Conservation (phyloP, 2,329 filamentous ascomycete genomes). For the Fusarium pilosicola region DNA sequence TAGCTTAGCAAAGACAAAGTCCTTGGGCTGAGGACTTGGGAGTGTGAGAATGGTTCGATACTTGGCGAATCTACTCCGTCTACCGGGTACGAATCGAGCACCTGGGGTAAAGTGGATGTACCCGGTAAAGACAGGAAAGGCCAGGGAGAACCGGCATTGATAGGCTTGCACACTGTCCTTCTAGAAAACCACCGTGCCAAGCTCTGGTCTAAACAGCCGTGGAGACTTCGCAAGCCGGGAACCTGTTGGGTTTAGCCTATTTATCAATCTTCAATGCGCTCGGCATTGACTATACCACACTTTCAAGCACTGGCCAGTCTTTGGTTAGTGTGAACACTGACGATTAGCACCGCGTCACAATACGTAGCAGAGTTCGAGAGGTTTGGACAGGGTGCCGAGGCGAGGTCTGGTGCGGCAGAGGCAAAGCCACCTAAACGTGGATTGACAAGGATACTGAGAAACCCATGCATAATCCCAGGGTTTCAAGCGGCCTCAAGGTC, state of each 20-base stretch:
- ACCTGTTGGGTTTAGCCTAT: conserved; percentile 19
- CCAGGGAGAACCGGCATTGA: conserved; percentile 33
- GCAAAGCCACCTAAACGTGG: conserved; percentile 29
- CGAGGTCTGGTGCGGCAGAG: conserved; percentile 28
- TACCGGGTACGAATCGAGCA: conserved; percentile 36
- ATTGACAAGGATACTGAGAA: conserved; percentile 33
- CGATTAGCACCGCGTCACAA: conserved; percentile 25
- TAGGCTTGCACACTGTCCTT: conserved; percentile 35
- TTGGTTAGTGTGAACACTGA: conserved; percentile 32
- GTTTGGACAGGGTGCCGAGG: conserved; percentile 30
- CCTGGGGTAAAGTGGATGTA: conserved; percentile 45
- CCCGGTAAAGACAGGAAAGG: conserved; percentile 25
- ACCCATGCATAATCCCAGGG: conserved; percentile 29
- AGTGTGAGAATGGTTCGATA: conserved; percentile 41
- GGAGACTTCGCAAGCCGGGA: conserved; percentile 26
- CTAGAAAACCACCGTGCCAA: conserved; percentile 35
- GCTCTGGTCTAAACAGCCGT: conserved; percentile 7
- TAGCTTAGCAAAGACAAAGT: conserved; percentile 17
- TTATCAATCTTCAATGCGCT: conserved; percentile 12
- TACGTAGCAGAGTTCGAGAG: conserved; percentile 4
- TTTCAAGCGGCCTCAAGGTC: conserved; percentile 30
- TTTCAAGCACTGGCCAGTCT: conserved; percentile 18
- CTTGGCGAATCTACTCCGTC: conserved; percentile 23
- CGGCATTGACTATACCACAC: conserved; percentile 16
- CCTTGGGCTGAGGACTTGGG: conserved; percentile 6